A percentile compares a stretch with the other conserved stretches of the same genome.
phyloP scores from a whole-genome alignment of 1,284 basidiomycete species.

The Trichosporon ovoides region DNA sequence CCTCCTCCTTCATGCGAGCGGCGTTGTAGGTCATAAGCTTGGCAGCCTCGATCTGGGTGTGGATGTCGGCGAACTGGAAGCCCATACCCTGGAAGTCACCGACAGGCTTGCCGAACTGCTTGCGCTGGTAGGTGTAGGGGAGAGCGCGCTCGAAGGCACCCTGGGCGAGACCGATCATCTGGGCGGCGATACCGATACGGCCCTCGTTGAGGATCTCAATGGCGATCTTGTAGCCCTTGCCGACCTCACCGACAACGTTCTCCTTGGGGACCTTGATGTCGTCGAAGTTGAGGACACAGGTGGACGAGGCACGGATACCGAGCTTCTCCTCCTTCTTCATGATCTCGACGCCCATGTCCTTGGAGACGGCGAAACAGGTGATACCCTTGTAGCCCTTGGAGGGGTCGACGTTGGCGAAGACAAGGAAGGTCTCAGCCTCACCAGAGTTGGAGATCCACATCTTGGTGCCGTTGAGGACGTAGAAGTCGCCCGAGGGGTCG shows the following conservation, averaged over 20 bases:
- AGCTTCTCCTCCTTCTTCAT: conserved; percentile 99
- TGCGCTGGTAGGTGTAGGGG: conserved; percentile 84
- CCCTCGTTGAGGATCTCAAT: conserved; percentile 98
- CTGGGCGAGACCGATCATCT: conserved; percentile 94
- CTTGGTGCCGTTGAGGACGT: conserved; percentile 59
- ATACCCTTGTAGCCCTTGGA: conserved; percentile 98
- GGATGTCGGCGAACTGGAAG: conserved; percentile 87
- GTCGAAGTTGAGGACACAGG: conserved; percentile 94
- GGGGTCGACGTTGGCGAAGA: conserved; percentile 94
- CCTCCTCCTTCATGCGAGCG: conserved; percentile 81
- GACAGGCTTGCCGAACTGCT: conserved; percentile 86
- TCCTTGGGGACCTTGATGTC: conserved; percentile 86
- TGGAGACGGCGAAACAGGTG: conserved; percentile 92
- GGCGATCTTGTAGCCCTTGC: conserved; percentile 95
- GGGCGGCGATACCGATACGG: conserved; percentile 93
- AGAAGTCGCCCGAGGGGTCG: conserved; percentile 50
- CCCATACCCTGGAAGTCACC: conserved; percentile 82
- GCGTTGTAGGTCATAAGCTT: conserved; percentile 94
- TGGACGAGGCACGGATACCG: conserved; percentile 94
- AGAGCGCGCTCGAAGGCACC: conserved; percentile 92
- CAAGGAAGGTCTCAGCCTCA: conserved; percentile 79
- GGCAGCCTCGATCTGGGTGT: conserved; percentile 86
- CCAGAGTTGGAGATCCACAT: conserved; percentile 99
- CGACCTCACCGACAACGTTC: conserved; percentile 79
- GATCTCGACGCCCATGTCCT: conserved; percentile 94